A percentile compares a stretch with the other conserved stretches of the same genome.
These are phyloP conservation scores for Saccharomyces hybrid DNA, from an alignment of 1,139 yeast species.

Conservation along the genomic window DNA sequence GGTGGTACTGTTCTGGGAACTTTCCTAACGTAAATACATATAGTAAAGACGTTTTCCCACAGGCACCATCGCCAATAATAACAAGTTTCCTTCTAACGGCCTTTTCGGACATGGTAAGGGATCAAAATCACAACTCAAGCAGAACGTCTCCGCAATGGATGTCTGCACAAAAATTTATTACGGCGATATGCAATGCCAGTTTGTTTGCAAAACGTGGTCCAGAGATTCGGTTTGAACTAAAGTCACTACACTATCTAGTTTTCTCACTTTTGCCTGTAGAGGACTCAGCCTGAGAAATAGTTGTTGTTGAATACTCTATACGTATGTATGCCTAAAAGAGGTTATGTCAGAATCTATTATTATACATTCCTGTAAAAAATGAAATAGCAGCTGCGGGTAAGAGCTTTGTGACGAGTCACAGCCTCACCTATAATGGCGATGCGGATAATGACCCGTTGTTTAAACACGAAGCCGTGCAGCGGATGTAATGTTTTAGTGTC, in stretches of 20 bases:
- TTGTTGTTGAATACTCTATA: background rate
- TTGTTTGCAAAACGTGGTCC: background rate
- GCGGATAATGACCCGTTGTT: background rate
- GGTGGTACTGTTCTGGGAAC: slow-evolving; percentile 72
- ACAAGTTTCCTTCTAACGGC: slow-evolving; percentile 67
- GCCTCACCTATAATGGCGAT: background rate
- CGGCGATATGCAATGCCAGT: background rate
- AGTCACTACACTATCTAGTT: background rate
- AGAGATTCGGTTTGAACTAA: background rate
- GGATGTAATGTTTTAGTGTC: background rate
- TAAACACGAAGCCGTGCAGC: too few species aligned
- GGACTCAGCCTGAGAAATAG: background rate
- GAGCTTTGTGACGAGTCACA: background rate
- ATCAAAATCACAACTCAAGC: background rate
- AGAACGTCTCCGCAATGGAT: background rate
- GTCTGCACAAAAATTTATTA: background rate
- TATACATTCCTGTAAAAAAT: background rate
- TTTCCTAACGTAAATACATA: slow-evolving; percentile 89
- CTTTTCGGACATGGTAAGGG: slow-evolving; percentile 25
- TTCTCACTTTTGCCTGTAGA: background rate
- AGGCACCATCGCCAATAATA: slow-evolving; percentile 93
- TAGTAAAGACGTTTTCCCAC: slow-evolving; percentile 88
- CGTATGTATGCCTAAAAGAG: background rate
- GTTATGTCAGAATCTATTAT: background rate
- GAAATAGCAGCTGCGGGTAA: background rate